Percentiles rank a stretch among this genome's conserved stretches.
phyloP scores from a whole-genome alignment of 2,329 filamentous ascomycete genomes.

The Penicillium brevicompactum region DNA sequence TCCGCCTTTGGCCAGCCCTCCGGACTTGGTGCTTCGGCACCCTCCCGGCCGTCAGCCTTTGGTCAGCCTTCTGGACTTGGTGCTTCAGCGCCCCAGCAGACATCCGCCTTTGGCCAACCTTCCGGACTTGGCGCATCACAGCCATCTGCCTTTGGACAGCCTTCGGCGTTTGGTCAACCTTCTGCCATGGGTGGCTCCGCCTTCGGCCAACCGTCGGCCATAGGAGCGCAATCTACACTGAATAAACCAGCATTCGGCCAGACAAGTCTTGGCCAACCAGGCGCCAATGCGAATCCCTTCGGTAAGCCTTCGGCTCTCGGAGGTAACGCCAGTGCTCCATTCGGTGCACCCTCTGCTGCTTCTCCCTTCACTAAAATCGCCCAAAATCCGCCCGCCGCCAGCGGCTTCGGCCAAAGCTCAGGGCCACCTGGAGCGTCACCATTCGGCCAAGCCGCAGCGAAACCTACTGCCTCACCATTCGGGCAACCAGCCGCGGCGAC shows the following conservation, averaged over 20 bases:
- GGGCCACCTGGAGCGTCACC: conserved; percentile 6
- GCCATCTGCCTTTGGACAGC: conserved; percentile 22
- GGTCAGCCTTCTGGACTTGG: conserved; percentile 6
- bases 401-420: conserved; percentile 29
- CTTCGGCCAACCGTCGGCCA: conserved; percentile 6
- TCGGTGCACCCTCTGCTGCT: conserved; percentile 39
- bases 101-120: too few species aligned
- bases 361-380: conserved; percentile 50
- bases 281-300: conserved; percentile 14
- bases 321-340: conserved; percentile 22
- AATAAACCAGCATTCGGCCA: conserved; percentile 31
- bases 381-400: conserved; percentile 29
- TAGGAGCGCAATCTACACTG: conserved; percentile 38
- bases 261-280: conserved; percentile 9
- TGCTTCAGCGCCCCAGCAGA: too few species aligned
- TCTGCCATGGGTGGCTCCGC: not conserved
- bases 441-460: conserved; percentile 12
- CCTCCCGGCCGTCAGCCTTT: too few species aligned
- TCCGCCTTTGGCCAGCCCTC: conserved; percentile 21
- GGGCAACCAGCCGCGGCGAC: conserved; percentile 31
- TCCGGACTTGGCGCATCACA: not conserved
- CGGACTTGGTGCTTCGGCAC: not conserved
- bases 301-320: conserved; percentile 28
- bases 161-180: conserved; percentile 20
- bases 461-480: conserved; percentile 11